Base-by-base conservation (phyloP, 306 rosid species). In the Citrullus amarus region DNA sequence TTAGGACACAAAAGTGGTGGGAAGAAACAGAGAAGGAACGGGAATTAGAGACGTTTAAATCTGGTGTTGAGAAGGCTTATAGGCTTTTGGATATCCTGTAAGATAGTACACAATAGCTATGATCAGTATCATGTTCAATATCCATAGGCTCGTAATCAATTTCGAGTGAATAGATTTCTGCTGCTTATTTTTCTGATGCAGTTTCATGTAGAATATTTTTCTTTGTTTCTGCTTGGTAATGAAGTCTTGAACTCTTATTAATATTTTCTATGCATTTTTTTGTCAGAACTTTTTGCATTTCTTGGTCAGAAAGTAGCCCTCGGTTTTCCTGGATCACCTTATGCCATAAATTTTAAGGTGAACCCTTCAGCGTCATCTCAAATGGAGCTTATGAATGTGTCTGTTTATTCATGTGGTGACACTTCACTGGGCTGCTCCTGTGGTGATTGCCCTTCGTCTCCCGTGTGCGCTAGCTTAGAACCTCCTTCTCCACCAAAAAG, bases 381-480 rank as follows among this genome's bases (percentile, higher is more conserved):
- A 30, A 85, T 94, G 93, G 86, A 83, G 85, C 92, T 78, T 70
- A 94, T 94, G 98, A 92, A 94, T 53, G 89, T 89, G 78, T 87
- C 97, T 81, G 90, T 67, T 72, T 94, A 89, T 83, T 84, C 92
- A 16, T 94, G 98, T 79, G 84, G 85, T 79, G 98, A 94, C 89
- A 89, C 93, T 82, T 92, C 98, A 63, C 88, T 94, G 63, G 96
- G 97, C 78, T 94, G 98, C 86, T 94, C 98, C 82, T 94, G 98
- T 39, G 98, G 98, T 63, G 98, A 94, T 86, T 94, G 98, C 78
- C 98, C 97, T 75, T 82, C 81, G 83, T 86, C 97, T 83, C 88
- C 97, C 17, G 75, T 81, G 62, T 94, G 98, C 89, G 84, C 92
- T 5, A 78, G 39, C 71, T 16, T 88, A 59, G 92, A 90, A 85